Conservation (phyloP, 257 asterid genomes). For the Solanum tacnaense region DNA sequence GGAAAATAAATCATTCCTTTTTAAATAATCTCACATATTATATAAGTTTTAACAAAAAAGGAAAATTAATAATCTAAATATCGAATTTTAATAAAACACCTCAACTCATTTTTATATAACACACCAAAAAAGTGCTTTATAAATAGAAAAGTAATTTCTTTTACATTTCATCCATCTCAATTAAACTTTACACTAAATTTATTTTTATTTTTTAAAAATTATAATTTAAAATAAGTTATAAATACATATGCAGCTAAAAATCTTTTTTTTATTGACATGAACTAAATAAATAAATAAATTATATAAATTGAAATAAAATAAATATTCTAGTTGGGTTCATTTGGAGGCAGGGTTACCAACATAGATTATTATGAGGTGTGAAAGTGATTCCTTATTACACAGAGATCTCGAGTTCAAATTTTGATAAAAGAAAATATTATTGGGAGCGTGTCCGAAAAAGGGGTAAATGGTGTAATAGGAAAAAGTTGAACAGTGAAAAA, state of each 20-base stretch:
- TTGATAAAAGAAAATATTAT: too few relatives aligned
- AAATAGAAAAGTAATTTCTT: too few relatives aligned
- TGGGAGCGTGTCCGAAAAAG: neutral
- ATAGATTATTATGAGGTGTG: neutral
- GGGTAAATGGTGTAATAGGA: neutral
- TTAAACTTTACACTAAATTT: too few relatives aligned
- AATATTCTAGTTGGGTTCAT: neutral
- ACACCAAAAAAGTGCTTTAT: neutral
- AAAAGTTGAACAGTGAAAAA: neutral
- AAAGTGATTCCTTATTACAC: neutral
- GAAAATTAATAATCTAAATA: too few relatives aligned
- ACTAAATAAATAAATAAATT: neutral
- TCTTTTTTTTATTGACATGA: too few relatives aligned
- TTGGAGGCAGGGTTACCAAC: neutral
- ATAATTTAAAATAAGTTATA: too few relatives aligned
- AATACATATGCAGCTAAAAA: too few relatives aligned
- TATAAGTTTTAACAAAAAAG: too few relatives aligned
- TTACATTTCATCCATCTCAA: neutral
- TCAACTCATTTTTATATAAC: neutral
- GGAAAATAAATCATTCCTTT: too few relatives aligned
- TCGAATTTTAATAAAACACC: neutral
- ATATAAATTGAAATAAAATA: too few relatives aligned
- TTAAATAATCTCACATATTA: neutral
- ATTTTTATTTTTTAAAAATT: too few relatives aligned
- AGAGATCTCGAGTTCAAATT: fast-evolving